These are phyloP conservation scores for Breviolum minutum DNA, from an alignment of 73 alveolate genomes.

Conservation along the genomic window DNA sequence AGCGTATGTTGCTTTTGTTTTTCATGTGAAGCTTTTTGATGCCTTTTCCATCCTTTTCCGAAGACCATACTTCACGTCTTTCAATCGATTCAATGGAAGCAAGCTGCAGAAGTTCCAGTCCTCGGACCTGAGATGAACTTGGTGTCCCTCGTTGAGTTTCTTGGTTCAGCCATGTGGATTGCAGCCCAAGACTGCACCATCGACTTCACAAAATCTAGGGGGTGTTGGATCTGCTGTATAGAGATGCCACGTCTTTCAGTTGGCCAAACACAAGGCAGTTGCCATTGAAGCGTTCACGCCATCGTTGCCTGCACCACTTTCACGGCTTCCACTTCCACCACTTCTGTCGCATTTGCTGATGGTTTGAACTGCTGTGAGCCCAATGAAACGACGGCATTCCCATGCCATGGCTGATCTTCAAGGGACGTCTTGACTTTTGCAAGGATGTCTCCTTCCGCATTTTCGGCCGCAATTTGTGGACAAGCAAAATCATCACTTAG, in stretches of 20 bases:
- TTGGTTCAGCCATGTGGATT: neutral
- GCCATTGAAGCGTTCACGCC: too few relatives aligned
- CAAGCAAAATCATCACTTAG: too few relatives aligned
- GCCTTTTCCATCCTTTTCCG: too few relatives aligned
- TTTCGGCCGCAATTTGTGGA: too few relatives aligned
- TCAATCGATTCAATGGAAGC: too few relatives aligned
- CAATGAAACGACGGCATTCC: neutral
- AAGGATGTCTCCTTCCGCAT: neutral
- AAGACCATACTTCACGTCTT: too few relatives aligned
- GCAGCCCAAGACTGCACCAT: neutral
- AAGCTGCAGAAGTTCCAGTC: too few relatives aligned
- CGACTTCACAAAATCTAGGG: neutral
- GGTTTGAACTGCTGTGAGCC: conserved; percentile 1
- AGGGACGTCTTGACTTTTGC: neutral
- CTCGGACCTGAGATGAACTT: conserved; percentile 11
- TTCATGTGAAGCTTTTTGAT: too few relatives aligned
- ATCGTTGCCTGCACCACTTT: too few relatives aligned
- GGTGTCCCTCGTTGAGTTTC: conserved; percentile 13
- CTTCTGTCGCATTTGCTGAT: neutral
- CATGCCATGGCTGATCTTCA: conserved; percentile 12
- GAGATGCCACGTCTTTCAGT: conserved; percentile 19
- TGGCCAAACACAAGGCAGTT: neutral
- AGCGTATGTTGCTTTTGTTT: too few relatives aligned
- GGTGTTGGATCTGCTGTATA: neutral
- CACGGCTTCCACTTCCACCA: too few relatives aligned